Conservation (phyloP, 257 asterid genomes). For the Petunia axillaris region DNA sequence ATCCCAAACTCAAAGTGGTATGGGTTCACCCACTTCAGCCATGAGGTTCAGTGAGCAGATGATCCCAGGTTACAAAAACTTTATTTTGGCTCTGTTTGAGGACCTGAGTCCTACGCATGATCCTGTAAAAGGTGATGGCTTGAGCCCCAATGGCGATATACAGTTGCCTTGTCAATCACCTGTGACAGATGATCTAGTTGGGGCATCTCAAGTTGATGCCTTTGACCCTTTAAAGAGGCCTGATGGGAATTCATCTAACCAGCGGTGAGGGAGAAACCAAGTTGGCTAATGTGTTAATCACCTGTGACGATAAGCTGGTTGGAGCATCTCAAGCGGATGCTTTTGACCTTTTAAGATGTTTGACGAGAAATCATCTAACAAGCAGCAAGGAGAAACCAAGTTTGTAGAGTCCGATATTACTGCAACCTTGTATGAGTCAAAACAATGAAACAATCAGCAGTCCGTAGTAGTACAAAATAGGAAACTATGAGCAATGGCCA, state of each 20-base stretch:
- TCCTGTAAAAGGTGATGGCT: constrained; percentile 50
- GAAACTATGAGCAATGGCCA: constrained; percentile 51
- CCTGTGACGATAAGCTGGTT: constrained; percentile 32
- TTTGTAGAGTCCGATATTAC: constrained; percentile 47
- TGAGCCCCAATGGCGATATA: constrained; percentile 43
- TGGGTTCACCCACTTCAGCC: constrained; percentile 56
- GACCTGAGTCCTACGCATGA: constrained; percentile 52
- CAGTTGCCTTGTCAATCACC: constrained; percentile 40
- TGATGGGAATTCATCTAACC: constrained; percentile 45
- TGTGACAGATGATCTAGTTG: constrained; percentile 38
- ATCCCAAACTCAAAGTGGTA: constrained; percentile 50
- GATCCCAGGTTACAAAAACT: constrained; percentile 48
- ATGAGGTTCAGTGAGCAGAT: constrained; percentile 41
- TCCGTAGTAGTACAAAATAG: constrained; percentile 38
- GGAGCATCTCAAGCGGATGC: constrained; percentile 38
- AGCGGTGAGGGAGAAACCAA: constrained; percentile 40
- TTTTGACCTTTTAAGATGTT: constrained; percentile 54
- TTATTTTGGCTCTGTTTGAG: constrained; percentile 51
- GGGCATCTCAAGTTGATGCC: constrained; percentile 40
- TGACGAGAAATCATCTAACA: constrained; percentile 59
- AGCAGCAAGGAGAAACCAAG: constrained; percentile 72
- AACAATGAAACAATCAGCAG: constrained; percentile 39
- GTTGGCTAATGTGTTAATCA: constrained; percentile 30
- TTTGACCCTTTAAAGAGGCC: constrained; percentile 56
- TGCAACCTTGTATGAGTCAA: constrained; percentile 39